phyloP scores from a whole-genome alignment of 2,329 filamentous ascomycete species.

The Lecanicillium sp. region DNA sequence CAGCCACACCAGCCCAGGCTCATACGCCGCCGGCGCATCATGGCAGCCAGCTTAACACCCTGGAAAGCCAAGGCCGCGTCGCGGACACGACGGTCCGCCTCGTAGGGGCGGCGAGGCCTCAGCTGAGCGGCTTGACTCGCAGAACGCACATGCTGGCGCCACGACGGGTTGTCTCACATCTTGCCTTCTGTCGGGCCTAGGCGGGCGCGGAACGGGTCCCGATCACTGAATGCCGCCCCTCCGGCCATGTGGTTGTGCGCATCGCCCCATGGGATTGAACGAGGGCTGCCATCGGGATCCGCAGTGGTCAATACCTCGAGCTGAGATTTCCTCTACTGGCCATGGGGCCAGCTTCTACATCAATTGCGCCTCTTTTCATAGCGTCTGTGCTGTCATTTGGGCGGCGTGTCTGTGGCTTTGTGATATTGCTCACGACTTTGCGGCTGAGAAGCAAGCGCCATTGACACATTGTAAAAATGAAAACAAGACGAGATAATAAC shows the following conservation, averaged over 20 bases:
- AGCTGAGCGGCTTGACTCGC: slow-evolving; percentile 4
- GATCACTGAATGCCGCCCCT: too few species aligned
- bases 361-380: too few species aligned
- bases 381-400: too few species aligned
- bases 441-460: too few species aligned
- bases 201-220: slow-evolving; percentile 9
- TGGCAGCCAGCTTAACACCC: neutral
- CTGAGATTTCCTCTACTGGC: too few species aligned
- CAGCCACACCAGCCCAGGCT: neutral
- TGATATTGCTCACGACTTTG: too few species aligned
- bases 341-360: too few species aligned
- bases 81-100: slow-evolving; percentile 5
- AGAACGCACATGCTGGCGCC: neutral
- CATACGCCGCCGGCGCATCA: slow-evolving; percentile 7
- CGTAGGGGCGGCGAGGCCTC: slow-evolving; percentile 5
- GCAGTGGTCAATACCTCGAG: too few species aligned
- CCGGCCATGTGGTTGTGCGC: too few species aligned
- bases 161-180: neutral
- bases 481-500: neutral
- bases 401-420: too few species aligned
- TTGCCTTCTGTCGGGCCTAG: neutral
- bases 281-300: too few species aligned
- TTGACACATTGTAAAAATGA: neutral
- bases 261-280: too few species aligned
- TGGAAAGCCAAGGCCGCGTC: neutral